Evolutionary conservation across 768 basidiomycete genomes (phyloP).

Genomic region (Pisolithus tinctorius): DNA sequence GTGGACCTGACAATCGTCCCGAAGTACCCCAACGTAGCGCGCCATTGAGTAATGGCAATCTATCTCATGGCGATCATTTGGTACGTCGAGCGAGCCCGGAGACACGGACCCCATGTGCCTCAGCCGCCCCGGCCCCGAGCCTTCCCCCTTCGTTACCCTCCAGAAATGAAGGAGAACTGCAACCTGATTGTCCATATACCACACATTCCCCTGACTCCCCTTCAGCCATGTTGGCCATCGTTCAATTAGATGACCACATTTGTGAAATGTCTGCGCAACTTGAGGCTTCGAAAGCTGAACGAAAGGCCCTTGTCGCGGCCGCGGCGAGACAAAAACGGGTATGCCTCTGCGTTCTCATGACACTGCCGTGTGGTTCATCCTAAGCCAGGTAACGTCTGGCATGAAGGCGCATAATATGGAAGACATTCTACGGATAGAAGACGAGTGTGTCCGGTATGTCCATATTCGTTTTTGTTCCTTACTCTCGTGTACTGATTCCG

Average conservation of each 20-base stretch:
- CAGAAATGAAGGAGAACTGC: background rate
- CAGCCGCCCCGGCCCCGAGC: background rate
- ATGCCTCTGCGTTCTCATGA: background rate
- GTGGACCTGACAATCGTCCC: background rate
- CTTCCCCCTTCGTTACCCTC: background rate
- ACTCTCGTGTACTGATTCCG: background rate
- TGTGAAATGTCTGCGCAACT: constrained; percentile 27
- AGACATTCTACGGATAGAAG: constrained; percentile 24
- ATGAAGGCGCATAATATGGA: constrained; percentile 14
- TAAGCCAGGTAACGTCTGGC: constrained; percentile 10
- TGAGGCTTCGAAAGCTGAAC: constrained; percentile 33
- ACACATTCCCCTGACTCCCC: constrained; percentile 1
- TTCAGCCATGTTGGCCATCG: constrained; percentile 13
- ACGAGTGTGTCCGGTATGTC: constrained; percentile 31
- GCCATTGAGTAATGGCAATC: background rate
- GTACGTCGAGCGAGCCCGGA: background rate
- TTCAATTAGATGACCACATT: constrained; percentile 33
- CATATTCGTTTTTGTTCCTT: background rate
- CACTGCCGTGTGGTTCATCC: background rate
- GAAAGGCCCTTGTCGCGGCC: constrained; percentile 22
- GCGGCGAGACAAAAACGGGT: constrained; percentile 19
- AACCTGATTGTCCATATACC: background rate
- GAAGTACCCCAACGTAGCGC: background rate
- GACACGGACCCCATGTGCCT: too few species aligned
- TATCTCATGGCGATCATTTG: background rate